Conservation (phyloP, 495 filamentous ascomycete genomes). For the Penicillium manginii region DNA sequence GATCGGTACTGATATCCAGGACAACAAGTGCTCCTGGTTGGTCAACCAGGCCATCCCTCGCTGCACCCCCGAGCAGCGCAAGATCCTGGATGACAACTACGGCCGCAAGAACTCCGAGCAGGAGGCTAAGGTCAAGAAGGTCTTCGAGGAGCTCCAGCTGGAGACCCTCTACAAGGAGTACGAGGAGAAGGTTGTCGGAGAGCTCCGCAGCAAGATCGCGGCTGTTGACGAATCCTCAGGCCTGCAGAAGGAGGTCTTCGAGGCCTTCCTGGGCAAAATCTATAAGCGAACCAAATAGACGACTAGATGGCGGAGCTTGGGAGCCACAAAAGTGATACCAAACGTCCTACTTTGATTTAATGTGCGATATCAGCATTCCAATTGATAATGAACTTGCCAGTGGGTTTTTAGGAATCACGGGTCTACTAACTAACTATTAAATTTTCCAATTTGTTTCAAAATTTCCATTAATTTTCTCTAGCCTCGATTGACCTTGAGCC, state of each 20-base stretch:
- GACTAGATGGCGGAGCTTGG: conserved; percentile 1
- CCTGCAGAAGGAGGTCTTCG: conserved; percentile 86
- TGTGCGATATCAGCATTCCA: not conserved
- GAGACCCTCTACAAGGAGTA: conserved; percentile 82
- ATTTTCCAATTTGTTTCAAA: not conserved
- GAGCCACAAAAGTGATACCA: conserved; percentile 7
- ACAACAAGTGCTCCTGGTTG: conserved; percentile 99
- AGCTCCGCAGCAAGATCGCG: conserved; percentile 74
- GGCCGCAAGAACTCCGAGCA: conserved; percentile 81
- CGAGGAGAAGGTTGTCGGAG: conserved; percentile 79
- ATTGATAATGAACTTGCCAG: not conserved
- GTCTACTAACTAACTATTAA: not conserved
- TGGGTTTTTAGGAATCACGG: not conserved
- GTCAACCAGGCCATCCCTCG: conserved; percentile 88
- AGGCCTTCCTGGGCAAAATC: conserved; percentile 91
- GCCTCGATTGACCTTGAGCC: not conserved
- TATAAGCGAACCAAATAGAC: conserved; percentile 90
- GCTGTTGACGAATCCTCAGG: conserved; percentile 82
- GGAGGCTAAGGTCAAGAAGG: conserved; percentile 82
- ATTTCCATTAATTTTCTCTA: not conserved
- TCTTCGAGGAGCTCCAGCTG: conserved; percentile 83
- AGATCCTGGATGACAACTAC: conserved; percentile 80
- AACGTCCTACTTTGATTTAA: not conserved
- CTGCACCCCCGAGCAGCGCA: conserved; percentile 78
- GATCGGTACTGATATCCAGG: conserved; percentile 97